Base-by-base conservation (phyloP, 768 basidiomycete species). In the Pleurotus giganteus region DNA sequence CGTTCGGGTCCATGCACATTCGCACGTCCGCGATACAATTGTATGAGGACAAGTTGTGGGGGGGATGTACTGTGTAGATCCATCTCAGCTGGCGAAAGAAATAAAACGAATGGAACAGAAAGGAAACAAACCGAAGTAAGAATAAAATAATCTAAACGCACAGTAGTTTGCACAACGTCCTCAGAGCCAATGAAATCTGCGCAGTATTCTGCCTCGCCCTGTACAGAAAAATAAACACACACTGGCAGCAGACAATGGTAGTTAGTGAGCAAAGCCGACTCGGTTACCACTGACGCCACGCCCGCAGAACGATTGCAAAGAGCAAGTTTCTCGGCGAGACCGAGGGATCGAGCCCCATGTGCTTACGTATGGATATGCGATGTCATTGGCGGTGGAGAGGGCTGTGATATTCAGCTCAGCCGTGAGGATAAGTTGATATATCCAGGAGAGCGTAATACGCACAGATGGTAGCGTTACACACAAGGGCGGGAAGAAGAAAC, bases 1-100 rank as follows among this genome's bases (percentile, higher is more conserved):
- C 83, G 84, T 17, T 78, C 80, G 12, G 81, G 74, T 2, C 83
- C 83, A 49, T 81, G 79, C 19, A n/a, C n/a, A n/a, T n/a, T n/a
- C n/a, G n/a, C n/a, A 81, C 83, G 42, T 85, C 83, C 63, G 83
- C 83, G 45, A 83, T 70, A 61, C 83, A 82, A 71, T 85, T 84
- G 2, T 81, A 82, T 83, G 47, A 83, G 83, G 61, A 84, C 84
- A 9, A 84, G 67, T 15, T 83, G 56, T 78, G n/a, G 80, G 47
- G 13, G 44, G 28, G 23, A 31, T 31, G 13, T 45, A 51, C 21
- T 41, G n/a, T n/a, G n/a, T n/a, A n/a, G n/a, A 45, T 11, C 11
- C 11, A 36, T 36, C 7, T 15, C 32, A 15, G 8, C 8, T 7
- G 32, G 7, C 32, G 15, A 15, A 34, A 7, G 15, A 7, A 7